These are phyloP conservation scores for Tillandsia leiboldiana DNA, from an alignment of 176 grass and related monocot species.

Conservation along the genomic window DNA sequence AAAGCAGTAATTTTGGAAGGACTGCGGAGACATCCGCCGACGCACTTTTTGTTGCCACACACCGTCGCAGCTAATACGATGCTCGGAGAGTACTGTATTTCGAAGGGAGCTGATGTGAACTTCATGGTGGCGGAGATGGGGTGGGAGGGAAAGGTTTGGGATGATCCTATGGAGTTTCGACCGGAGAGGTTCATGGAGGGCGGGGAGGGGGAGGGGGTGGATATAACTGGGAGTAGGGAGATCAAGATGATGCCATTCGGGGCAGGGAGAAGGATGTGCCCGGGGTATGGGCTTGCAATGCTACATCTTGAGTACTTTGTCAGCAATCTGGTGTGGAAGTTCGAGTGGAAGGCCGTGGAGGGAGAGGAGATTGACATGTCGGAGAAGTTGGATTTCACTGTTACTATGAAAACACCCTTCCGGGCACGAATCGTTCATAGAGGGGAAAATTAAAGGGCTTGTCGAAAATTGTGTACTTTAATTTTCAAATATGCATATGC, in stretches of 20 bases:
- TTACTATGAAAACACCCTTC: conserved; percentile 32
- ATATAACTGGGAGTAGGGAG: conserved; percentile 39
- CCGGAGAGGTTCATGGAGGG: conserved; percentile 54
- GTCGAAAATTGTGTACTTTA: too few relatives aligned
- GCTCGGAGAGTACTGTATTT: conserved; percentile 32
- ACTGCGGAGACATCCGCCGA: conserved; percentile 42
- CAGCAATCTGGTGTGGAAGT: conserved; percentile 30
- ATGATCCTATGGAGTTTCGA: conserved; percentile 34
- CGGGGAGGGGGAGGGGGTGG: conserved; percentile 31
- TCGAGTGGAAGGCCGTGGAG: conserved; percentile 31
- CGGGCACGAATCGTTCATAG: conserved; percentile 16
- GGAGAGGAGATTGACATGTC: conserved; percentile 27
- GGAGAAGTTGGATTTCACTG: conserved; percentile 22
- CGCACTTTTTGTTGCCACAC: conserved; percentile 46
- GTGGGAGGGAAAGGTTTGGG: conserved; percentile 33
- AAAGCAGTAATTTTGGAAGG: conserved; percentile 60
- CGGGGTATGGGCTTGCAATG: conserved; percentile 26
- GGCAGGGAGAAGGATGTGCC: conserved; percentile 56
- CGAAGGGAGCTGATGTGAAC: conserved; percentile 42
- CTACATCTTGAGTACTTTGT: conserved; percentile 48
- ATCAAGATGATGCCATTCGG: conserved; percentile 83
- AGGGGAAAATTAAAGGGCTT: background rate
- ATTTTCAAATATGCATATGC: too few relatives aligned
- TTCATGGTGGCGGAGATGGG: conserved; percentile 28
- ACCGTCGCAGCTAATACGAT: conserved; percentile 14